Conservation (phyloP, 2,329 filamentous ascomycete species). For the Tolypocladium nubicola region DNA sequence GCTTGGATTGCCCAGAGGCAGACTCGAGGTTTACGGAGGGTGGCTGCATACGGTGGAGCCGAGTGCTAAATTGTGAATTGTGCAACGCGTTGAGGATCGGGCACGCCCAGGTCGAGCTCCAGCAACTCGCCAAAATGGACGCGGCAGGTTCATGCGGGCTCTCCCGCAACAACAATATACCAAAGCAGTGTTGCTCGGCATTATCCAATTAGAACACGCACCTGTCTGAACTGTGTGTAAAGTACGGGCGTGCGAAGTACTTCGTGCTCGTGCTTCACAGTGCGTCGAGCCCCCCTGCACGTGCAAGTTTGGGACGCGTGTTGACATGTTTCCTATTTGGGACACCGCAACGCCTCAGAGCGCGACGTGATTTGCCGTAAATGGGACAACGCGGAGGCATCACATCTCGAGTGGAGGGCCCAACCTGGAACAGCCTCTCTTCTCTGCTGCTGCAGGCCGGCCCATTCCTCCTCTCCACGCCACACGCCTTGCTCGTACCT, state of each 20-base stretch:
- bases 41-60: background rate
- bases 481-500: constrained; percentile 4
- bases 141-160: background rate
- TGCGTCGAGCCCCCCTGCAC: constrained; percentile 5
- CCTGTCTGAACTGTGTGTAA: background rate
- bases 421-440: constrained; percentile 2
- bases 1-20: background rate
- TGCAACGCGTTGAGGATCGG: background rate
- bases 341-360: constrained; percentile 13
- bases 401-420: constrained; percentile 1
- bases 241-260: background rate
- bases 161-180: background rate
- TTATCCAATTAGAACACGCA: background rate
- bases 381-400: constrained; percentile 13
- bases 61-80: background rate
- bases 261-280: background rate
- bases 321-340: constrained; percentile 24
- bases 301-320: constrained; percentile 17
- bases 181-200: background rate
- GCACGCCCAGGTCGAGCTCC: background rate
- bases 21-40: background rate
- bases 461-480: constrained; percentile 2
- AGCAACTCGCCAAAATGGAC: background rate
- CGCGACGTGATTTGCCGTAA: constrained; percentile 21
- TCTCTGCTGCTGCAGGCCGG: background rate